Evolutionary conservation across 495 filamentous ascomycete species (phyloP).

Genomic region (Friedmanniomyces simplex): DNA sequence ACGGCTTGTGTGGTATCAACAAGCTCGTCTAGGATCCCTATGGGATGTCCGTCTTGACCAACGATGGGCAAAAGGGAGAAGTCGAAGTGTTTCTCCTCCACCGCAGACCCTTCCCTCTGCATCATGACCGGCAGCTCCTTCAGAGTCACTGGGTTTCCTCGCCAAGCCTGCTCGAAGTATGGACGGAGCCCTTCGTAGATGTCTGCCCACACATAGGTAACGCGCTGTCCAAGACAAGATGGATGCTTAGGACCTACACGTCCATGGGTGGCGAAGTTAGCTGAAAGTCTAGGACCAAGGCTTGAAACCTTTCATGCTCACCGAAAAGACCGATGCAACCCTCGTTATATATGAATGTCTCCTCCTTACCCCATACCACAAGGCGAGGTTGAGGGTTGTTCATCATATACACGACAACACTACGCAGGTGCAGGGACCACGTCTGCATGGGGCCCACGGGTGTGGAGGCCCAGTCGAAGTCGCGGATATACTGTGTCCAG

Average conservation of each 20-base stretch:
- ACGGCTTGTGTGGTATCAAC: conserved; percentile 53
- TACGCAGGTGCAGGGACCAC: conserved; percentile 50
- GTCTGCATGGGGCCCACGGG: conserved; percentile 51
- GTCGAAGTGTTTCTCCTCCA: conserved; percentile 59
- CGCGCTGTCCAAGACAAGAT: conserved; percentile 50
- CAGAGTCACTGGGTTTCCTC: conserved; percentile 57
- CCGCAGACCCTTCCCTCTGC: conserved; percentile 40
- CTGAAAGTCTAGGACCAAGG: neutral
- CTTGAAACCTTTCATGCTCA: neutral
- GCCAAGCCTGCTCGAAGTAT: conserved; percentile 46
- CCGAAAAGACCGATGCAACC: conserved; percentile 47
- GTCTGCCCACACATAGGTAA: conserved; percentile 50
- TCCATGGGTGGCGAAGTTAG: conserved; percentile 25
- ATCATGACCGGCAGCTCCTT: conserved; percentile 56
- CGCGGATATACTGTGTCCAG: conserved; percentile 49
- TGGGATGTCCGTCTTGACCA: conserved; percentile 48
- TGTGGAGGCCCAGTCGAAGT: conserved; percentile 53
- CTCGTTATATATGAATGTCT: conserved; percentile 60
- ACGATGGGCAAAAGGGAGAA: conserved; percentile 55
- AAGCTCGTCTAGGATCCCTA: conserved; percentile 41
- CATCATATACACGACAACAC: conserved; percentile 54
- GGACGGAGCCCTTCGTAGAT: conserved; percentile 51
- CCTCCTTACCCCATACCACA: conserved; percentile 57
- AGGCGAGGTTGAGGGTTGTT: conserved; percentile 58
- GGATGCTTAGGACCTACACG: conserved; percentile 51